A percentile compares a stretch with the other conserved stretches of the same genome.
These are phyloP conservation scores for Nigrospora osmanthi DNA, from an alignment of 2,329 filamentous ascomycete genomes.

Conservation along the genomic window DNA sequence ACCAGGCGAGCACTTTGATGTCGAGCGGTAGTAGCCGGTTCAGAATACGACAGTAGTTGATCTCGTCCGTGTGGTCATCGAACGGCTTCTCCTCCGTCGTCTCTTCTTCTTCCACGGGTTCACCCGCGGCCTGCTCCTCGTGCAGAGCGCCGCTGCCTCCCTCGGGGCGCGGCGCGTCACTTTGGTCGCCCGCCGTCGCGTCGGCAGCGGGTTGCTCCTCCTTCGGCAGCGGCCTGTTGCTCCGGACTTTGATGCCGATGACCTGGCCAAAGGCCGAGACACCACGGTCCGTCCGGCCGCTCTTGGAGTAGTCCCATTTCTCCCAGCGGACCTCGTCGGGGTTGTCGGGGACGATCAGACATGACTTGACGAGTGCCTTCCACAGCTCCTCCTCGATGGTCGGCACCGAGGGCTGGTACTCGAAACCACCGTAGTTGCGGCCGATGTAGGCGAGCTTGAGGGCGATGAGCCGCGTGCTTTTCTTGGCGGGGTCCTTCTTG, in stretches of 20 bases:
- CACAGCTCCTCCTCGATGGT: conserved; percentile 92
- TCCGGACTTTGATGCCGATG: conserved; percentile 74
- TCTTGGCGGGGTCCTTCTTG: conserved; percentile 70
- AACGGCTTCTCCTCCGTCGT: conserved; percentile 17
- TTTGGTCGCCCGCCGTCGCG: conserved; percentile 9
- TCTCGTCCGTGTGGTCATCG: conserved; percentile 72
- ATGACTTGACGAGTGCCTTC: conserved; percentile 77
- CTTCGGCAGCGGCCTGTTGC: conserved; percentile 55
- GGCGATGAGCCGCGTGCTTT: conserved; percentile 77
- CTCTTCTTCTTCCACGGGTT: conserved; percentile 1
- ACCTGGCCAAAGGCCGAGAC: conserved; percentile 98
- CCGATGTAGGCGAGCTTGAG: conserved; percentile 93
- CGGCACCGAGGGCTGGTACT: conserved; percentile 68
- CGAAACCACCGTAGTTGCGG: conserved; percentile 85
- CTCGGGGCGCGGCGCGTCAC: conserved; percentile 4
- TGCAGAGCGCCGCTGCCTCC: conserved; percentile 4
- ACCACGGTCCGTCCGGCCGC: conserved; percentile 83
- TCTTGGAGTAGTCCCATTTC: conserved; percentile 87
- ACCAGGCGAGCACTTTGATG: conserved; percentile 90
- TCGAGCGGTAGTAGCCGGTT: conserved; percentile 85
- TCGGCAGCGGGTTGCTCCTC: conserved; percentile 12
- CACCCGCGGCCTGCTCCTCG: conserved; percentile 7
- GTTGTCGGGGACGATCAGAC: conserved; percentile 68
- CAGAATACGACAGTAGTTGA: conserved; percentile 74
- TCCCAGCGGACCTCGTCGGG: conserved; percentile 66